Evolutionary conservation across 805 yeast genomes (phyloP), one percentile per base, ranked within the genome.

Genomic region (Diddensiella santjacobensis): DNA sequence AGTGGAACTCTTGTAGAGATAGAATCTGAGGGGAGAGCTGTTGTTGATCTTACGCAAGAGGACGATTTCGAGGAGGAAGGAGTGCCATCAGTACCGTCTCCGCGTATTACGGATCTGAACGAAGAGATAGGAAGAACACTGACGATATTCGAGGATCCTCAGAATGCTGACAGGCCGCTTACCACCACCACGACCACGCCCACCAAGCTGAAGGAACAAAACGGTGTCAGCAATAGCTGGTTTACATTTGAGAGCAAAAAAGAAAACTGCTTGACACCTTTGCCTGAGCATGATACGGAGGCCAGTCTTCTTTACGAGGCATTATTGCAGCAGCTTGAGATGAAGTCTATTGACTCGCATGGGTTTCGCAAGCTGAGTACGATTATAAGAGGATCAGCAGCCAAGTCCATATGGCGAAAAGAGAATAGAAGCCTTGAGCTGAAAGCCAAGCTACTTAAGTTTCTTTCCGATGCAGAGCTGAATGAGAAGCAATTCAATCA

Each of bases 311-410:
- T 58, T 24, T 54, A 55, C 29, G 54, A 50, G 18, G 22, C 45
- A 4, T 54, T 59, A 2, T 42, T 56, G 3, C 15, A 44, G 10
- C 50, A 47, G 35, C 48, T 61, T 17, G 52, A 55, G 19, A 36
- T 44, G 1, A 22, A 43, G 22, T 44, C 54, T 3, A 55, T 59
- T 23, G 54, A 49, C 23, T 38, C 57, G 3, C 54, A 55, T 26
- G 62, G 58, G 17, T 51, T 61, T 10, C 37, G 59, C 15, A 54
- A 53, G 40, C 52, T 60, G 42, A 35, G 49, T 22, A 48, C 54
- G 13, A 49, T 54, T 22, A 54, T 54, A 11, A 49, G 40, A 29
- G 52, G 54, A 3, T 22, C 56, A 11, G 39, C 37, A n/a, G 8
- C 38, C 8, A 13, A 8, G 11, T 8, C 41, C 1, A 45, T 44